Evolutionary conservation across 2,329 filamentous ascomycete species (phyloP), one percentile per base, ranked within the genome.

Genomic region (Aspergillus phoenicis): DNA sequence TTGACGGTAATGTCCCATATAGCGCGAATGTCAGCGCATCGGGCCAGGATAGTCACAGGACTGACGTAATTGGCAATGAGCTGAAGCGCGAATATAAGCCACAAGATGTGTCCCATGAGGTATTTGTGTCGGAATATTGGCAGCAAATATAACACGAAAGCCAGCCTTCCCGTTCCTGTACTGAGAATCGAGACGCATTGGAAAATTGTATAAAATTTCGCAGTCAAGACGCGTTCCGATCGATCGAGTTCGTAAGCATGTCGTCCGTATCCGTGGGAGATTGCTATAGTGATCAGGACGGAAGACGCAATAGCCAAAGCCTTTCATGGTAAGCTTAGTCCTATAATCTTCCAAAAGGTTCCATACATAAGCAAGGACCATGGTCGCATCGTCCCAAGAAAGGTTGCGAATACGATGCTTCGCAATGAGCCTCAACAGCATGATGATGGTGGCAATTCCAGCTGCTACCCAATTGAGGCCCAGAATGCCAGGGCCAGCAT

Each of bases 21-120:
- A 7, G 62, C 65, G 0, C 61, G 67, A 3, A 52, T 60, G 49
- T 69, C 62, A 20, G 62, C 64, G 17, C 71, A 73, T 52, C 68
- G 65, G 3, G 67, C 57, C 36, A 71, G 70, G 3, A 73, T 64
- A 11, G 71, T 66, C 6, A 71, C 55, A 15, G 71, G 63, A 30
- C 66, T 64, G 13, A 70, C 49, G 4, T 45, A 22, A 36, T 73
- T 72, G 3, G 66, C 54, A 8, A 68, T 24, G 10, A 67, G 11
- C 33, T 72, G 69, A 11, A 71, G 26, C 4, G 36, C 43, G 1
- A 52, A 33, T 8, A 55, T 17, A 5, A n/a, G 30, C 30, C 38
- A 52, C 1, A 60, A 13, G 24, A 30, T 4, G 24, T 45, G 41
- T 1, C 47, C 45, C 4, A n/a, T 20, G 26, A 38, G 7, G 7